phyloP scores from a whole-genome alignment of 2,329 filamentous ascomycete genomes.

The Epichloe sylvatica region DNA sequence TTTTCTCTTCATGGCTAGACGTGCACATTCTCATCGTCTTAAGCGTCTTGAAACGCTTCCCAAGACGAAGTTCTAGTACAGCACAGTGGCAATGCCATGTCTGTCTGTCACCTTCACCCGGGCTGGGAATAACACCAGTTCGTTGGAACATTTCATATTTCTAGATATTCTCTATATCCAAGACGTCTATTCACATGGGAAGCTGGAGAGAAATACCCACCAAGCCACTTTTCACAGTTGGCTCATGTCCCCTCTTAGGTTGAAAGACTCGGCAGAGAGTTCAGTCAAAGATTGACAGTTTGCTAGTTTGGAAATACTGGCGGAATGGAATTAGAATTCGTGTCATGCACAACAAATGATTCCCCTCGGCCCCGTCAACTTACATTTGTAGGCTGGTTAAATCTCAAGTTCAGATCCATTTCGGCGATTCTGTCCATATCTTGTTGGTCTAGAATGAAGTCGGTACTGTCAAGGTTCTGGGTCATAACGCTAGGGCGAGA shows the following conservation, averaged over 20 bases:
- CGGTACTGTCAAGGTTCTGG: conserved; percentile 53
- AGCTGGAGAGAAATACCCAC: not conserved
- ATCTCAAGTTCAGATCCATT: conserved; percentile 53
- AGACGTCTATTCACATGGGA: not conserved
- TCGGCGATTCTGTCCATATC: conserved; percentile 54
- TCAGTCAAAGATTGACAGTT: conserved; percentile 3
- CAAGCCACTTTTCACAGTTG: not conserved
- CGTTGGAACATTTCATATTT: not conserved
- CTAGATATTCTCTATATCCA: not conserved
- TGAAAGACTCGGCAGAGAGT: not conserved
- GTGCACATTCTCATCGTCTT: not conserved
- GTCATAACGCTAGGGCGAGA: conserved; percentile 37
- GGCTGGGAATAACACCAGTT: not conserved
- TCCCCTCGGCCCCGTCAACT: conserved; percentile 17
- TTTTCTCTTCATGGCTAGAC: not conserved
- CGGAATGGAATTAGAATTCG: not conserved
- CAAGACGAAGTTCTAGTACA: not conserved
- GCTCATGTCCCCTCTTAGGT: not conserved
- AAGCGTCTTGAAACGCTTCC: not conserved
- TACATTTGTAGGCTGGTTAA: conserved; percentile 63
- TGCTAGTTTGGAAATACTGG: conserved; percentile 4
- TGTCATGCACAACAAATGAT: too few relatives aligned
- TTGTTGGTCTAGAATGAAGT: conserved; percentile 49
- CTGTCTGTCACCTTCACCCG: not conserved
- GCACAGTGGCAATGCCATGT: not conserved